phyloP scores from a whole-genome alignment of 495 filamentous ascomycete species.

The Lasiosphaeria hispida region DNA sequence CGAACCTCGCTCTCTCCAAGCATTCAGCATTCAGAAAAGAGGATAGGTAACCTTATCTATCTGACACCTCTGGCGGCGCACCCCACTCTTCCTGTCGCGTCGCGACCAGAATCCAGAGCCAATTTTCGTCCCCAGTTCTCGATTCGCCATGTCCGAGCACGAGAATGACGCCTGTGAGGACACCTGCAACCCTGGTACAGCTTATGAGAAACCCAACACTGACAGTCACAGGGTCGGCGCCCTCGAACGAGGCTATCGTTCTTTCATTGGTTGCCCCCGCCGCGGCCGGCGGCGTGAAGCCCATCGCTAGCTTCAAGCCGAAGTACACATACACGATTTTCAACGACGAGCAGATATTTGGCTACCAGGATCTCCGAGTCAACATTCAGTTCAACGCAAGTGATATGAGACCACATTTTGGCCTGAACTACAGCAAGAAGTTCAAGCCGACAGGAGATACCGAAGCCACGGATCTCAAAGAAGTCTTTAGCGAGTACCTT shows the following conservation, averaged over 20 bases:
- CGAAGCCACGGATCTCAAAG: conserved; percentile 63
- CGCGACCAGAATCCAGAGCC: too few relatives aligned
- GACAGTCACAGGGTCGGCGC: conserved; percentile 59
- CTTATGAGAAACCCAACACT: conserved; percentile 11
- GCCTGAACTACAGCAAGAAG: conserved; percentile 69
- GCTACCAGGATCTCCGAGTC: conserved; percentile 77
- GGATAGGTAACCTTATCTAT: too few relatives aligned
- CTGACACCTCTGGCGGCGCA: too few relatives aligned
- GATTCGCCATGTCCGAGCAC: conserved; percentile 17
- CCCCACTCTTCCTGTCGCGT: too few relatives aligned
- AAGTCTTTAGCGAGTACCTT: conserved; percentile 63
- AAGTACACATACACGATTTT: conserved; percentile 90
- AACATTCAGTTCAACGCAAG: conserved; percentile 75
- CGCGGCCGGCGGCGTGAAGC: conserved; percentile 49
- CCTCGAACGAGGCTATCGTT: conserved; percentile 70
- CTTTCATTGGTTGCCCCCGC: conserved; percentile 66
- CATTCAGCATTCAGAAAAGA: too few relatives aligned
- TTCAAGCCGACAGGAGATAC: conserved; percentile 71
- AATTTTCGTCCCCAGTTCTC: too few relatives aligned
- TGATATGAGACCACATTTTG: conserved; percentile 73
- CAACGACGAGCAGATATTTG: conserved; percentile 85
- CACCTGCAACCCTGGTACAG: neutral
- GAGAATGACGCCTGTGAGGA: conserved; percentile 20
- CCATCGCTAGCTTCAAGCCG: conserved; percentile 70
- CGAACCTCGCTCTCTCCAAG: too few relatives aligned